A percentile compares a stretch with the other conserved stretches of the same genome.
Conservation (phyloP, 495 filamentous ascomycete genomes). For the Xylaria scruposa region DNA sequence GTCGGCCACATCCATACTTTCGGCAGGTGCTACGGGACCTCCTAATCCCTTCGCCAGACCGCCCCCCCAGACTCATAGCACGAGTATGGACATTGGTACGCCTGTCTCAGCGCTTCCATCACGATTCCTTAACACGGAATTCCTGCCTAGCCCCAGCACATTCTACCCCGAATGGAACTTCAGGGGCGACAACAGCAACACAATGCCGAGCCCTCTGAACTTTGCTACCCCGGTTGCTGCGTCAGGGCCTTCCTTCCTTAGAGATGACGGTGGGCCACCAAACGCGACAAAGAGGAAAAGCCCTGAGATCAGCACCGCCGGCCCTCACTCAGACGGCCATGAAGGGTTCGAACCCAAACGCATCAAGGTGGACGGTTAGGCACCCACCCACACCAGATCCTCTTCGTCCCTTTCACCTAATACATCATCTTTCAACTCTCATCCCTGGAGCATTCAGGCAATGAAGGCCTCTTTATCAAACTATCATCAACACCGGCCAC, state of each 20-base stretch:
- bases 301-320: conserved; percentile 49
- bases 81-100: conserved; percentile 84
- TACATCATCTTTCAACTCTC: conserved; percentile 12
- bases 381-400: not conserved
- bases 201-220: conserved; percentile 87
- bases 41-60: conserved; percentile 95
- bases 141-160: conserved; percentile 84
- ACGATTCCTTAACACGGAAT: conserved; percentile 82
- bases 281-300: conserved; percentile 52
- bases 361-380: conserved; percentile 48
- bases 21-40: conserved; percentile 89
- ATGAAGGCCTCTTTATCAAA: conserved; percentile 6
- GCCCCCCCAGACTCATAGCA: conserved; percentile 58
- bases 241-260: conserved; percentile 70
- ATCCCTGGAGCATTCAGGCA: not conserved
- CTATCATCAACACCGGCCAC: conserved; percentile 25
- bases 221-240: conserved; percentile 86
- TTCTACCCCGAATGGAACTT: conserved; percentile 93
- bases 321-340: conserved; percentile 41
- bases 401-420: not conserved
- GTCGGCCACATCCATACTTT: conserved; percentile 78
- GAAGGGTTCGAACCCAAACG: conserved; percentile 52
- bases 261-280: conserved; percentile 52
- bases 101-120: conserved; percentile 97
- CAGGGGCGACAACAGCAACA: conserved; percentile 72